Evolutionary conservation across 495 filamentous ascomycete species (phyloP).

Genomic region (Elaphomyces granulatus): DNA sequence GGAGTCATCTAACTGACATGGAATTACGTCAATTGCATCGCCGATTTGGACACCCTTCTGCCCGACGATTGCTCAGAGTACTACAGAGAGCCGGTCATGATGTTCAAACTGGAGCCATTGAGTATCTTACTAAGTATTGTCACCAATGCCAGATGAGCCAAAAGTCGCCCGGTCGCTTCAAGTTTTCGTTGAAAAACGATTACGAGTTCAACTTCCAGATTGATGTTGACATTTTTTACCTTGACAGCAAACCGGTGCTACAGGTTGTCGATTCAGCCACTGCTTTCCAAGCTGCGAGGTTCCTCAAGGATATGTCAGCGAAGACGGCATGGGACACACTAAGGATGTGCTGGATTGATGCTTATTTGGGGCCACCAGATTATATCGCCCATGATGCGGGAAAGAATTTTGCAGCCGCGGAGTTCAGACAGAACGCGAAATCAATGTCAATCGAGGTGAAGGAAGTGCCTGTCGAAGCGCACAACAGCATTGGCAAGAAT

Average conservation of each 20-base stretch:
- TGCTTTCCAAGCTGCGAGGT: too few species aligned
- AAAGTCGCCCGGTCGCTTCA: neutral
- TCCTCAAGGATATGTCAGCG: too few species aligned
- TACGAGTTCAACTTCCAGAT: neutral
- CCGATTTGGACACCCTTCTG: neutral
- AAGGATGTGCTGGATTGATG: neutral
- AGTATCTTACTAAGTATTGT: neutral
- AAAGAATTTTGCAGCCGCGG: too few species aligned
- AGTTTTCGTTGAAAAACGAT: neutral
- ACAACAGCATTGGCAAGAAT: too few species aligned
- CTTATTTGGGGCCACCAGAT: neutral
- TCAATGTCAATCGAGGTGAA: too few species aligned
- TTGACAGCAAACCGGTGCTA: too few species aligned
- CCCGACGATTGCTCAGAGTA: neutral
- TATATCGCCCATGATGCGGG: too few species aligned
- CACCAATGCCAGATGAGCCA: neutral
- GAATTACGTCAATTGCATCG: neutral
- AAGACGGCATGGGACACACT: too few species aligned
- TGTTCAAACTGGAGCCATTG: neutral
- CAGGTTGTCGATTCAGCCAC: too few species aligned
- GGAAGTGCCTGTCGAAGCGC: too few species aligned
- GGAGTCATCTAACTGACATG: neutral
- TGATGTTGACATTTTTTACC: too few species aligned
- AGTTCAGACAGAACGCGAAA: too few species aligned
- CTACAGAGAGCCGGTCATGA: neutral